Evolutionary conservation across 345 rosid species (phyloP), one percentile per base, ranked within the genome.

Genomic region (Dipteronia sinensis): DNA sequence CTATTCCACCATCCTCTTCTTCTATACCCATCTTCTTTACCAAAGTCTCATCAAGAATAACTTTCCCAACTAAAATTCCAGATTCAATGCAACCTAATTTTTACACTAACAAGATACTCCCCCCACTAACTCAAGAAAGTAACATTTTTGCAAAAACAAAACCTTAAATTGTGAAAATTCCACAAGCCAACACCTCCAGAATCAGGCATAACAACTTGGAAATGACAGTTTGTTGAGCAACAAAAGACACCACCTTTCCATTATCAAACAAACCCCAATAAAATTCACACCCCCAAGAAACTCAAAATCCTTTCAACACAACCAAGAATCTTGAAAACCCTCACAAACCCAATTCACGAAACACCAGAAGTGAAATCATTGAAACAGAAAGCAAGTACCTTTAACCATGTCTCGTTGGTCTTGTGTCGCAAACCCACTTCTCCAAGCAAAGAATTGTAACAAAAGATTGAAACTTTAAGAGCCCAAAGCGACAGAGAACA

Each of bases 331-430:
- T 9, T 27, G 31, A 82, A 75, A 23, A 78, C 76, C 47, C 61
- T 47, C 65, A 69, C 75, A 77, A 51, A 20, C 76, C 78, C 53
- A 38, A 66, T 73, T 73, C 58, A 23, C 40, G 69, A 64, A 62
- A 9, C 66, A 40, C 64, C 27, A 67, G 79, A 78, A 78, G 67
- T n/a, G 46, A 17, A 29, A 80, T 62, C 72, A 71, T 34, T 69
- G 49, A 64, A 22, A 79, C 78, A 67, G 34, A 87, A 65, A 81
- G 79, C 47, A 29, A 72, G 70, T 65, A 83, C 85, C 86, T 81
- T 75, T 46, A 74, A 31, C 40, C 70, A 76, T 56, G 79, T 49
- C 74, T 68, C 42, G 25, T 1, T 44, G 11, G 13, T 63, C 42
- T 47, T 19, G 29, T 47, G 6, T 58, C 68, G 67, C 71, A 70